Evolutionary conservation across 768 basidiomycete genomes (phyloP).

Genomic region (Tricholoma sp.): DNA sequence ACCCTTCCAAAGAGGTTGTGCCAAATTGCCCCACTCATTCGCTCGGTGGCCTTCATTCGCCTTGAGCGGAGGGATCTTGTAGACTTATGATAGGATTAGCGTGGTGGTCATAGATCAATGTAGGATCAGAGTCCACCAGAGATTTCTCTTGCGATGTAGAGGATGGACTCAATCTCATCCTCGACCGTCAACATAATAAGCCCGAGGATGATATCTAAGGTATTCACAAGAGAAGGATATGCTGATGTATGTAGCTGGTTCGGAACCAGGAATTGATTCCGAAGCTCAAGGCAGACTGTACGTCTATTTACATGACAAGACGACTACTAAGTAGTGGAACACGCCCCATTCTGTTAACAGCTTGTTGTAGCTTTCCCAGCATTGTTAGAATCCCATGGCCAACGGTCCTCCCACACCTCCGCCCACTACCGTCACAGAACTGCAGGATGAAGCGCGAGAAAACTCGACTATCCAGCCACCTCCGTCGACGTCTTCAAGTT

Average conservation of each 20-base stretch:
- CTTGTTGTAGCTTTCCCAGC: neutral
- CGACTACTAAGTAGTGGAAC: too few species aligned
- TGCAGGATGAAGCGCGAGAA: constrained; percentile 45
- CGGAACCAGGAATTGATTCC: neutral
- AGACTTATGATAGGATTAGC: constrained; percentile 48
- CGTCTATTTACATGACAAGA: neutral
- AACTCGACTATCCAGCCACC: constrained; percentile 12
- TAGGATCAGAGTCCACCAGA: constrained; percentile 53
- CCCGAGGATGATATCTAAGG: neutral
- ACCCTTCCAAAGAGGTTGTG: constrained; percentile 86
- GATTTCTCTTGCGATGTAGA: constrained; percentile 87
- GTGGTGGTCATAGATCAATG: neutral
- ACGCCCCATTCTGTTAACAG: neutral
- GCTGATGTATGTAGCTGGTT: neutral
- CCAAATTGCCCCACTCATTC: constrained; percentile 88
- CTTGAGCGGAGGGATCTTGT: constrained; percentile 85
- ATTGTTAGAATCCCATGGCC: constrained; percentile 32
- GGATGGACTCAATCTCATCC: constrained; percentile 85
- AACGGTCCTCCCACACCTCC: constrained; percentile 64
- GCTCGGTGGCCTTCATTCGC: constrained; percentile 88
- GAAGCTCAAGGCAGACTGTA: neutral
- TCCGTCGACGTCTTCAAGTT: neutral
- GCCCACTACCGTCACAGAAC: constrained; percentile 49
- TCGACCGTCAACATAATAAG: constrained; percentile 34
- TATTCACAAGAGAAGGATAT: neutral